phyloP scores from a whole-genome alignment of 352 stramenopile species.

The Globisporangium lucens region DNA sequence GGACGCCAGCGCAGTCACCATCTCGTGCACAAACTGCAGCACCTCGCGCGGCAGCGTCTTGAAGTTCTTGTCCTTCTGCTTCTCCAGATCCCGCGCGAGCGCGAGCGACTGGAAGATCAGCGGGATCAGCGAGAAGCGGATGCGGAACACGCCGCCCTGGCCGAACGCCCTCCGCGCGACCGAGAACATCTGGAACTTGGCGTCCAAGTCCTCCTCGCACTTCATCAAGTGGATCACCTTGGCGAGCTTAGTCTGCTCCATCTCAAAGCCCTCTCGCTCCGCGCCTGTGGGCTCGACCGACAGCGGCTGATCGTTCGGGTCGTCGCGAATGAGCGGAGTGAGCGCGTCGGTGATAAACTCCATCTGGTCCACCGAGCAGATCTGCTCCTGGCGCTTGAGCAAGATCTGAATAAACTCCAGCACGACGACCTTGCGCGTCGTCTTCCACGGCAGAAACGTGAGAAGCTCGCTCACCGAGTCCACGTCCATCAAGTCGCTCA shows the following conservation, averaged over 20 bases:
- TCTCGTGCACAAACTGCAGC: slow-evolving; percentile 97
- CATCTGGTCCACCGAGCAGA: slow-evolving; percentile 36
- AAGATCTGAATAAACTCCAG: slow-evolving; percentile 49
- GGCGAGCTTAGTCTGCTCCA: slow-evolving; percentile 90
- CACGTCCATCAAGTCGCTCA: slow-evolving; percentile 40
- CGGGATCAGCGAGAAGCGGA: slow-evolving; percentile 91
- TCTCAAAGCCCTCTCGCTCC: slow-evolving; percentile 55
- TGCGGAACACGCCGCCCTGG: slow-evolving; percentile 84
- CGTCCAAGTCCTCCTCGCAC: slow-evolving; percentile 68
- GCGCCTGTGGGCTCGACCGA: slow-evolving; percentile 19
- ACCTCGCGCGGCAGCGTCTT: slow-evolving; percentile 88
- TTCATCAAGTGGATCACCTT: slow-evolving; percentile 93
- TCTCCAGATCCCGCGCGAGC: slow-evolving; percentile 60
- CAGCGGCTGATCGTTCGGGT: slow-evolving; percentile 37
- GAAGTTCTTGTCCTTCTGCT: slow-evolving; percentile 14
- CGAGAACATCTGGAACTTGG: slow-evolving; percentile 56
- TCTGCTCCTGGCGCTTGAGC: slow-evolving; percentile 32
- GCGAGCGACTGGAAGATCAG: slow-evolving; percentile 90
- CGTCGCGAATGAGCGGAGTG: slow-evolving; percentile 88
- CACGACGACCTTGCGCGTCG: slow-evolving; percentile 48
- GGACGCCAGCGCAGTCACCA: slow-evolving; percentile 90
- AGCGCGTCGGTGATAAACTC: slow-evolving; percentile 77
- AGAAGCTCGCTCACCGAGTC: slow-evolving; percentile 36
- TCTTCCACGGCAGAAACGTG: slow-evolving; percentile 47
- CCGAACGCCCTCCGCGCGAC: slow-evolving; percentile 71